These are phyloP conservation scores for Dimargaris cristalligena DNA, from an alignment of 192 early-diverging fungal species.

Conservation along the genomic window DNA sequence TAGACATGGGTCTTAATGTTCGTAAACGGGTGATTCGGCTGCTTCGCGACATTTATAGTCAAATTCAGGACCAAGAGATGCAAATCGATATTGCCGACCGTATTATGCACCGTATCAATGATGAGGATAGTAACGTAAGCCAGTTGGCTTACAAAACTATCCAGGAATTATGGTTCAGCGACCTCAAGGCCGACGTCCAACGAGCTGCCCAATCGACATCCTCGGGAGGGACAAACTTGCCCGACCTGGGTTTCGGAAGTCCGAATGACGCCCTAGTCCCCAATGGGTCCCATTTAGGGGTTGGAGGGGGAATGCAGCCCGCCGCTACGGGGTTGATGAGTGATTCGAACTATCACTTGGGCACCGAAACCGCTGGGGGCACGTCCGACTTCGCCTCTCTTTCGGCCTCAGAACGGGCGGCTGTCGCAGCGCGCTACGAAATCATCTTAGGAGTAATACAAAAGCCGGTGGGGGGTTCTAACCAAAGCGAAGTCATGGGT, in stretches of 20 bases:
- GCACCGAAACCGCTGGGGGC: constrained; percentile 3
- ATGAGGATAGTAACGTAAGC: constrained; percentile 38
- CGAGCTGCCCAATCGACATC: no score
- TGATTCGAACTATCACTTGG: constrained; percentile 12
- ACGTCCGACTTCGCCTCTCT: constrained; percentile 9
- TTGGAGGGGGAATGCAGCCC: constrained; percentile 12
- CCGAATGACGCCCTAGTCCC: constrained; percentile 18
- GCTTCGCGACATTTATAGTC: constrained; percentile 50
- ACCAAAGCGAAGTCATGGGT: constrained; percentile 20
- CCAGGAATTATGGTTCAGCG: constrained; percentile 52
- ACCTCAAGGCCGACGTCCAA: constrained; percentile 22
- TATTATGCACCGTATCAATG: constrained; percentile 45
- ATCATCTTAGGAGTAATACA: constrained; percentile 27
- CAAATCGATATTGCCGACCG: constrained; percentile 51
- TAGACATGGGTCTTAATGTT: constrained; percentile 79
- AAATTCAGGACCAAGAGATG: constrained; percentile 25
- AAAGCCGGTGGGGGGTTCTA: constrained; percentile 14
- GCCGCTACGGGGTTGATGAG: constrained; percentile 14
- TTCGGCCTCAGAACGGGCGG: constrained; percentile 9
- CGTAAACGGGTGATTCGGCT: constrained; percentile 75
- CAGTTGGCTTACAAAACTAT: constrained; percentile 54
- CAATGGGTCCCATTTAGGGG: constrained; percentile 6
- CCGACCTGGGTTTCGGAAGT: no score
- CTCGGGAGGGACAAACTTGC: no score
- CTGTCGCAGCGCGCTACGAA: constrained; percentile 18